These are phyloP conservation scores for Trichothecium sympodiale DNA, from an alignment of 2,329 filamentous ascomycete species.

Conservation along the genomic window DNA sequence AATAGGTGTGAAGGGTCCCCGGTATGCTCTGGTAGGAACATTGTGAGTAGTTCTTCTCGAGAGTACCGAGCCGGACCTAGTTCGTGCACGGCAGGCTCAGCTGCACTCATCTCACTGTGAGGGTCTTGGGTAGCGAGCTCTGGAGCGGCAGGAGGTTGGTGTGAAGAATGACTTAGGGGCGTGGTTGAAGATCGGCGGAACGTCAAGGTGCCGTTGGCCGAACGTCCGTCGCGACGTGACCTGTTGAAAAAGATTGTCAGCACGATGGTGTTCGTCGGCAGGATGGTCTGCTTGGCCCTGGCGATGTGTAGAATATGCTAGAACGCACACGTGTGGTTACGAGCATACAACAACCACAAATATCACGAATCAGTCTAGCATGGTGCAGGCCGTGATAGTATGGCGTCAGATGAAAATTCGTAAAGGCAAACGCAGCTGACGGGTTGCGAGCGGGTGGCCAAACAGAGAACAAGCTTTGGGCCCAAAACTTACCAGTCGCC, in stretches of 20 bases:
- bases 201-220: conserved; percentile 51
- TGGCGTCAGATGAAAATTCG: conserved; percentile 1
- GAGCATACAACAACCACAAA: too few relatives aligned
- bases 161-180: conserved; percentile 31
- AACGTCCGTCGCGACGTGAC: conserved; percentile 46
- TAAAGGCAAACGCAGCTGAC: neutral
- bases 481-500: conserved; percentile 59
- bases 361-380: too few relatives aligned
- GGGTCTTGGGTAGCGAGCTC: conserved; percentile 28
- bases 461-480: too few relatives aligned
- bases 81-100: conserved; percentile 19
- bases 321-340: too few relatives aligned
- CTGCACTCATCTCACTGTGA: conserved; percentile 21
- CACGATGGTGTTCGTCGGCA: neutral
- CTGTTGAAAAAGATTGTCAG: conserved; percentile 21
- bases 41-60: conserved; percentile 66
- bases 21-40: conserved; percentile 48
- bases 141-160: conserved; percentile 20
- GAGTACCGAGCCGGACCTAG: conserved; percentile 51
- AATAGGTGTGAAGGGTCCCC: conserved; percentile 52
- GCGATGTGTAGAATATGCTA: too few relatives aligned
- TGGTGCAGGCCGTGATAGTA: neutral
- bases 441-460: neutral
- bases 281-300: neutral
- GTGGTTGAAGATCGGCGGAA: conserved; percentile 54